phyloP scores from a whole-genome alignment of 495 filamentous ascomycete species.

The Aspergillus sparsus region DNA sequence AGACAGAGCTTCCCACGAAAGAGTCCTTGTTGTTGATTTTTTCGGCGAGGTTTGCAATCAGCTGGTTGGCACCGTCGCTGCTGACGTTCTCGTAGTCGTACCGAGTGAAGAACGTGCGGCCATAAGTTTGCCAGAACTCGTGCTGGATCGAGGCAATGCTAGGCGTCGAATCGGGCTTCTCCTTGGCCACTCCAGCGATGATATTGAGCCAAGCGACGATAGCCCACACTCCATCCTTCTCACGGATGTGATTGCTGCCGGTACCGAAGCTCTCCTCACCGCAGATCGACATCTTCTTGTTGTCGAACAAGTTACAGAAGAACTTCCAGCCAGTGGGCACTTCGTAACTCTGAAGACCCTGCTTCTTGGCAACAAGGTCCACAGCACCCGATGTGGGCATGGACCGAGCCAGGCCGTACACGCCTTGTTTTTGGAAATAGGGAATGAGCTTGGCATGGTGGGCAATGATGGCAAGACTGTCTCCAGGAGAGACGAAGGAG shows the following conservation, averaged over 20 bases:
- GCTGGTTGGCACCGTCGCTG: constrained; percentile 83
- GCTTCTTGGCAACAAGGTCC: constrained; percentile 90
- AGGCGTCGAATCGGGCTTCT: constrained; percentile 69
- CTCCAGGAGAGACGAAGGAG: constrained; percentile 93
- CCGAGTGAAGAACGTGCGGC: constrained; percentile 97
- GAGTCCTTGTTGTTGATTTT: constrained; percentile 67
- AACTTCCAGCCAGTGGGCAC: constrained; percentile 99
- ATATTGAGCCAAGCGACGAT: constrained; percentile 98
- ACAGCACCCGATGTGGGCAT: constrained; percentile 97
- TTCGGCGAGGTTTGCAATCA: constrained; percentile 73
- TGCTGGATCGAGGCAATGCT: constrained; percentile 94
- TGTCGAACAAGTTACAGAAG: constrained; percentile 98
- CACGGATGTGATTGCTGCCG: constrained; percentile 97
- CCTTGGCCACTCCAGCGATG: constrained; percentile 88
- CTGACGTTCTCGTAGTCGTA: constrained; percentile 98
- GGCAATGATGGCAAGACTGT: constrained; percentile 95
- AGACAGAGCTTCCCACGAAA: constrained; percentile 80
- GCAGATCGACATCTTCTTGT: constrained; percentile 97
- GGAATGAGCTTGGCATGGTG: constrained; percentile 92
- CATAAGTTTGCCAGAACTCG: constrained; percentile 96
- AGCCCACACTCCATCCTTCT: constrained; percentile 98
- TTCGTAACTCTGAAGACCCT: constrained; percentile 90
- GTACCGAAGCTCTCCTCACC: constrained; percentile 98
- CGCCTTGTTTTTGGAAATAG: constrained; percentile 95
- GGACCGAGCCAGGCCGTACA: constrained; percentile 89